phyloP scores from a whole-genome alignment of 2,329 filamentous ascomycete species.

The Coleophoma cylindrospora region DNA sequence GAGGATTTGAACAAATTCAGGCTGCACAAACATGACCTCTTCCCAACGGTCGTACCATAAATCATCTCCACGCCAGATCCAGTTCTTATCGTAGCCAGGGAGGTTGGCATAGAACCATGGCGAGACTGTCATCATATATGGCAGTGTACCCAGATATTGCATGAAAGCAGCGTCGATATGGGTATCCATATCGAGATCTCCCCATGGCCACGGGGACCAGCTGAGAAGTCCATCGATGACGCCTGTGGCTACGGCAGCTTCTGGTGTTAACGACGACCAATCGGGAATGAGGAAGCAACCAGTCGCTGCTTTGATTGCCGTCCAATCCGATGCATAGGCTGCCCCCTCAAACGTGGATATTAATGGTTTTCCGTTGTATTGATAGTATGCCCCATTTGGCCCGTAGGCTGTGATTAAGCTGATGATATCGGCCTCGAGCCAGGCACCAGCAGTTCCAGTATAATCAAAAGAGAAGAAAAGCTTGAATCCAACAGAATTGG shows the following conservation, averaged over 20 bases:
- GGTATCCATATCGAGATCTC: slow-evolving; percentile 1
- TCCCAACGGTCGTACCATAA: slow-evolving; percentile 55
- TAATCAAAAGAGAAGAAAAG: slow-evolving; percentile 40
- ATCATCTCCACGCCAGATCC: slow-evolving; percentile 54
- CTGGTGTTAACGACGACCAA: slow-evolving; percentile 21
- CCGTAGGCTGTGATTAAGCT: slow-evolving; percentile 21
- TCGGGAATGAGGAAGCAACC: slow-evolving; percentile 36
- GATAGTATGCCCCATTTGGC: slow-evolving; percentile 22
- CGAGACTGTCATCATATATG: slow-evolving; percentile 32
- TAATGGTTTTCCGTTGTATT: slow-evolving; percentile 26
- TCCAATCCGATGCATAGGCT: slow-evolving; percentile 33
- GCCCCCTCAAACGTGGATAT: slow-evolving; percentile 38
- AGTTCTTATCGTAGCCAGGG: slow-evolving; percentile 41
- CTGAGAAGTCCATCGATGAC: slow-evolving; percentile 26
- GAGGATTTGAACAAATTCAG: slow-evolving; percentile 36
- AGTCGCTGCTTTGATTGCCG: slow-evolving; percentile 27
- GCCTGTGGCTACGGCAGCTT: slow-evolving; percentile 5
- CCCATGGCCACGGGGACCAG: slow-evolving; percentile 32
- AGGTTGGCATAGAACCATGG: slow-evolving; percentile 52
- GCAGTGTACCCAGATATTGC: neutral
- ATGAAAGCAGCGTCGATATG: slow-evolving; percentile 1
- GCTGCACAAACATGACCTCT: slow-evolving; percentile 33
- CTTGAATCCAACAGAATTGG: slow-evolving; percentile 28
- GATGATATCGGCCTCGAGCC: slow-evolving; percentile 21
- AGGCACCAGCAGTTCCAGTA: slow-evolving; percentile 20